phyloP scores from a whole-genome alignment of 352 stramenopile species.

The Salisapilia sapeloensis region DNA sequence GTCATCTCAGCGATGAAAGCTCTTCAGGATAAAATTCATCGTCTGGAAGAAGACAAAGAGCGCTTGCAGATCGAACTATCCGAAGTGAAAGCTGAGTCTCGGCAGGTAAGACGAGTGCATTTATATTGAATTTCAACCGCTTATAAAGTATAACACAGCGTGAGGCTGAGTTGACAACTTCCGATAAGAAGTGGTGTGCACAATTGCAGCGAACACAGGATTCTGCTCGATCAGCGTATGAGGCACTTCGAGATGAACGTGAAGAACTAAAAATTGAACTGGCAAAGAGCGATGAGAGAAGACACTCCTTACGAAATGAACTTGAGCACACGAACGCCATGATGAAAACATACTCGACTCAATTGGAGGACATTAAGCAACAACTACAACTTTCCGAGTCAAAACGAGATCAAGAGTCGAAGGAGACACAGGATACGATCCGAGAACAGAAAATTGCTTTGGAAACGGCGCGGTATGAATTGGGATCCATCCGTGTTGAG shows the following conservation, averaged over 20 bases:
- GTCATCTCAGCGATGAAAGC: conserved; percentile 57
- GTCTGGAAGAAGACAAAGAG: conserved; percentile 47
- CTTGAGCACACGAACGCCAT: conserved; percentile 33
- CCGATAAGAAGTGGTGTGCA: conserved; percentile 51
- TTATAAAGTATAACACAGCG: conserved; percentile 4
- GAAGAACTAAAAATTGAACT: conserved; percentile 46
- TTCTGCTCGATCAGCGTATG: conserved; percentile 38
- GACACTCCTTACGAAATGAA: conserved; percentile 20
- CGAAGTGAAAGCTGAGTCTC: conserved; percentile 22
- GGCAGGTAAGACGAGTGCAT: conserved; percentile 15
- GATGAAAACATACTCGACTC: conserved; percentile 23
- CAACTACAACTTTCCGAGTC: conserved; percentile 30
- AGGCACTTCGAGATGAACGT: conserved; percentile 29
- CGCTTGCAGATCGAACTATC: conserved; percentile 37
- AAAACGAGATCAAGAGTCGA: no score
- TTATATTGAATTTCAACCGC: neutral
- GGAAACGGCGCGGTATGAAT: neutral
- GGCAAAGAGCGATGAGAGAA: conserved; percentile 22
- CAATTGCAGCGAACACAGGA: conserved; percentile 53
- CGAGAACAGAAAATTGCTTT: no score
- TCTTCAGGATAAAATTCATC: conserved; percentile 59
- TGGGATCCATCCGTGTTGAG: conserved; percentile 1
- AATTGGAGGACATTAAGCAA: conserved; percentile 25
- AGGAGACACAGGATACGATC: no score
- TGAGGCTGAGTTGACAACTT: conserved; percentile 23